Percentiles rank a stretch among this genome's conserved stretches.
These are phyloP conservation scores for Yamadazyma jaroonii DNA, from an alignment of 1,139 yeast genomes.

Conservation along the genomic window DNA sequence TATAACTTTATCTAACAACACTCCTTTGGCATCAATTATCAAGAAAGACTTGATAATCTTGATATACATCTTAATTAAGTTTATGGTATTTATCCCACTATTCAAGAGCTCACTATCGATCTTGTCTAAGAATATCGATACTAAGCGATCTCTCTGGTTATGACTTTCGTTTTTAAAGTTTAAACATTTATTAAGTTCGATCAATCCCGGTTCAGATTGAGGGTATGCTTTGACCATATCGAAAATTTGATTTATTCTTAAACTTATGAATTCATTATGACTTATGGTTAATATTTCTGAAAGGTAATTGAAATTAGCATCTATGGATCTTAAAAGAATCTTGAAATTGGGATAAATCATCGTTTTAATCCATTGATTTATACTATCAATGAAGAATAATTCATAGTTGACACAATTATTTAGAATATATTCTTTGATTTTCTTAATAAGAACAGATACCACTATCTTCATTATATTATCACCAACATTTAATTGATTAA, in stretches of 20 bases:
- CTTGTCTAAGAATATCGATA: constrained; percentile 48
- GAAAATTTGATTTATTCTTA: constrained; percentile 64
- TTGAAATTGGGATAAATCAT: constrained; percentile 40
- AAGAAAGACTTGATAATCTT: constrained; percentile 71
- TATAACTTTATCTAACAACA: constrained; percentile 71
- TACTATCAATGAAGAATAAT: constrained; percentile 32
- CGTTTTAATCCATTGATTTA: constrained; percentile 36
- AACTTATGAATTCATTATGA: constrained; percentile 43
- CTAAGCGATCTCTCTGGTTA: constrained; percentile 51
- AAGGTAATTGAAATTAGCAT: constrained; percentile 15
- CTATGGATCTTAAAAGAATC: constrained; percentile 20
- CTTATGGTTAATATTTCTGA: constrained; percentile 38
- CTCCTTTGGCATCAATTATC: constrained; percentile 85
- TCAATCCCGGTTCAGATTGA: constrained; percentile 52
- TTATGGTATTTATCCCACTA: constrained; percentile 80
- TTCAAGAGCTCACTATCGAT: constrained; percentile 60
- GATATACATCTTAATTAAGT: constrained; percentile 67
- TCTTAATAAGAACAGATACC: constrained; percentile 38
- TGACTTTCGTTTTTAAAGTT: constrained; percentile 16
- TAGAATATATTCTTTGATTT: constrained; percentile 37
- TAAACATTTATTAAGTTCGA: constrained; percentile 59
- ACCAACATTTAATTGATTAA: background rate
- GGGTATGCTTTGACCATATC: constrained; percentile 64
- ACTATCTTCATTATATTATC: constrained; percentile 34
- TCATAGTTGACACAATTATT: constrained; percentile 41